Percentiles rank a stretch among this genome's conserved stretches.
These are phyloP conservation scores for Trifolium subterraneum DNA, from an alignment of 306 rosid species.

Conservation along the genomic window DNA sequence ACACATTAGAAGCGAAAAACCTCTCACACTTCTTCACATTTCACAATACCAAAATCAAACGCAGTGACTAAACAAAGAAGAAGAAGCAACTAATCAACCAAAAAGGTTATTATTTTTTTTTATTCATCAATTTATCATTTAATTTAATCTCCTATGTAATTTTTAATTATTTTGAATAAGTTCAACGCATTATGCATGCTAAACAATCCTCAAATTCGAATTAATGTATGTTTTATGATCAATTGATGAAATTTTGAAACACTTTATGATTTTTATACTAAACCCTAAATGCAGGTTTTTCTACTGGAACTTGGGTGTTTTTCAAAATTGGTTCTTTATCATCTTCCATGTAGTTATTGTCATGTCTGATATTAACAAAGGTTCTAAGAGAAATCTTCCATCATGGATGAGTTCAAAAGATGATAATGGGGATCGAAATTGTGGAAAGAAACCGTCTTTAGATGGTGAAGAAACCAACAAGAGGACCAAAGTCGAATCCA, in stretches of 20 bases:
- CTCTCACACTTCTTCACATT: neutral
- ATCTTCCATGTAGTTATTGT: constrained; percentile 9
- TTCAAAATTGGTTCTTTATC: constrained; percentile 17
- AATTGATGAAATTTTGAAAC: neutral
- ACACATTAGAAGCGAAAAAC: neutral
- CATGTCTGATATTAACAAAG: constrained; percentile 58
- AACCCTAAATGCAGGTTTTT: constrained; percentile 25
- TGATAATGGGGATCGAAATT: constrained; percentile 41
- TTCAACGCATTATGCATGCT: neutral
- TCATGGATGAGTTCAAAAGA: constrained; percentile 66
- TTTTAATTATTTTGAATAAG: neutral
- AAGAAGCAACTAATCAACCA: constrained; percentile 9
- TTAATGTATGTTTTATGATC: neutral
- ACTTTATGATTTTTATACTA: constrained; percentile 13
- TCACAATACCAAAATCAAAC: neutral
- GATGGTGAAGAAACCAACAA: constrained; percentile 48
- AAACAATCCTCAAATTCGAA: neutral
- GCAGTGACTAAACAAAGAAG: constrained; percentile 14
- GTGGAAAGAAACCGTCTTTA: constrained; percentile 52
- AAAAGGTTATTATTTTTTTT: neutral
- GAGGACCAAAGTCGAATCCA: constrained; percentile 41
- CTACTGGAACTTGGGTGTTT: constrained; percentile 17
- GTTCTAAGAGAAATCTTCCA: constrained; percentile 68
- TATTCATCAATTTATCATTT: neutral
- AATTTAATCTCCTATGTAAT: neutral